phyloP scores from a whole-genome alignment of 345 rosid genomes.

The Lepidium africanum region DNA sequence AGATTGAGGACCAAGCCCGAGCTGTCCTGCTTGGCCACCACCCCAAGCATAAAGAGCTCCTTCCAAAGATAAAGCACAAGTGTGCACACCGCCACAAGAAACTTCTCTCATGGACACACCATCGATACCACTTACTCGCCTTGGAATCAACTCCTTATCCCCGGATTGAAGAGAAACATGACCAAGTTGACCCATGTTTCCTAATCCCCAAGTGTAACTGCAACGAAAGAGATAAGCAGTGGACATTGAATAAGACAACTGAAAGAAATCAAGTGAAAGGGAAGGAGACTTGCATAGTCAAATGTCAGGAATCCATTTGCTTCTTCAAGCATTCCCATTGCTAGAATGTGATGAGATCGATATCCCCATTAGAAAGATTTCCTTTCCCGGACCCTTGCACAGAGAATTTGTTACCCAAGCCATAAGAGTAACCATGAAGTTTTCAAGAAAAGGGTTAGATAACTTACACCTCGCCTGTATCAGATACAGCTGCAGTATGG shows the following conservation, averaged over 20 bases:
- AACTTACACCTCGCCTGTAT: constrained; percentile 97
- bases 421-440: constrained; percentile 39
- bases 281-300: constrained; percentile 60
- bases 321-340: constrained; percentile 53
- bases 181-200: constrained; percentile 92
- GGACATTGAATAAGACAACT: constrained; percentile 20
- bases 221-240: constrained; percentile 21
- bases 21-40: constrained; percentile 83
- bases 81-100: constrained; percentile 91
- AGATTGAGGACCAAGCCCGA: constrained; percentile 83
- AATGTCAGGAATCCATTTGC: constrained; percentile 41
- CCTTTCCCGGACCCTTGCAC: constrained; percentile 38
- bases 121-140: constrained; percentile 85
- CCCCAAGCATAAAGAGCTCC: constrained; percentile 99
- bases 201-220: constrained; percentile 97
- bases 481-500: constrained; percentile 90
- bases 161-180: constrained; percentile 85
- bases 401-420: constrained; percentile 37
- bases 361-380: constrained; percentile 42
- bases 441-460: constrained; percentile 39
- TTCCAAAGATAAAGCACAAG: constrained; percentile 66
- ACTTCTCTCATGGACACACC: constrained; percentile 55
- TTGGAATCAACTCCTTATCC: constrained; percentile 85
- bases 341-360: constrained; percentile 32
- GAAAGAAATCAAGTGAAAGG: constrained; percentile 27